Evolutionary conservation across 805 yeast species (phyloP).

Genomic region (Kluyveromyces wickerhamii): DNA sequence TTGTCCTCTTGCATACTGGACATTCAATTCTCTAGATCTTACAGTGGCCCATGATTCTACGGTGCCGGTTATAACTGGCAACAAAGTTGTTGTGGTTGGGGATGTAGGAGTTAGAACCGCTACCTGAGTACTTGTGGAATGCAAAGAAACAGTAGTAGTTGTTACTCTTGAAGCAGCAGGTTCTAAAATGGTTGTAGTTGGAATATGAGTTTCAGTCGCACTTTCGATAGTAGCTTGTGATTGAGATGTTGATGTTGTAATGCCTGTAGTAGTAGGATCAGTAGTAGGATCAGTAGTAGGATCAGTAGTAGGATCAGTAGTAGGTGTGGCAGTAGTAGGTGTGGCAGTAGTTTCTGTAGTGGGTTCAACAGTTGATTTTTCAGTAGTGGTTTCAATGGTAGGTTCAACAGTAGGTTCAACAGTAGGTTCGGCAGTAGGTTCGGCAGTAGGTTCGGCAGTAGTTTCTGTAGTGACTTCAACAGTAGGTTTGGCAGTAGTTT

Average conservation of each 20-base stretch:
- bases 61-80: conserved; percentile 9
- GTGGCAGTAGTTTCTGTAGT: conserved; percentile 8
- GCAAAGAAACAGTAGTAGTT: conserved; percentile 7
- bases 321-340: conserved; percentile 6
- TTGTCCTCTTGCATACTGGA: conserved; percentile 36
- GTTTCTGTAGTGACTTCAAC: background rate
- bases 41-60: conserved; percentile 31
- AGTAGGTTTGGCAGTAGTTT: background rate
- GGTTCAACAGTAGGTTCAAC: too few relatives aligned
- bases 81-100: conserved; percentile 7
- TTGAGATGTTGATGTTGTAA: too few relatives aligned
- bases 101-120: conserved; percentile 1
- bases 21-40: conserved; percentile 39
- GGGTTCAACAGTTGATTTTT: conserved; percentile 8
- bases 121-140: conserved; percentile 4
- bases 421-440: conserved; percentile 8
- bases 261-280: too few relatives aligned
- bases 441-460: conserved; percentile 3
- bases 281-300: conserved; percentile 3
- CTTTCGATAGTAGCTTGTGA: too few relatives aligned
- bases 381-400: conserved; percentile 6
- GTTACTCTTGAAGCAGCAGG: too few relatives aligned
- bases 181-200: too few relatives aligned
- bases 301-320: conserved; percentile 5
- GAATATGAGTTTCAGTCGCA: too few relatives aligned